These are phyloP conservation scores for Fusarium xyrophilum DNA, from an alignment of 2,329 filamentous ascomycete genomes.

Conservation along the genomic window DNA sequence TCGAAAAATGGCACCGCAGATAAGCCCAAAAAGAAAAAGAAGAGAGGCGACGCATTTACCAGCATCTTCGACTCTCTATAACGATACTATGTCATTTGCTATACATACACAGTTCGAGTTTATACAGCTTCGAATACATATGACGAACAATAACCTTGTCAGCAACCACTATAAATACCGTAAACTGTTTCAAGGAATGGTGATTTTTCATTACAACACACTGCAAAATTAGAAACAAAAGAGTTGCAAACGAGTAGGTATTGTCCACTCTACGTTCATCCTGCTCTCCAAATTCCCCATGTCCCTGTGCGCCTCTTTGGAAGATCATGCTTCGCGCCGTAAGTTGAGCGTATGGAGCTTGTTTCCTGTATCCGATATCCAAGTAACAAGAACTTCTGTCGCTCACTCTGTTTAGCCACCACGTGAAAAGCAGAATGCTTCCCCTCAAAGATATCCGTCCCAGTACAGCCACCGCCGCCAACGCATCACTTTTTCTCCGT, in stretches of 20 bases:
- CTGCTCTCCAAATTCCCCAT: constrained; percentile 37
- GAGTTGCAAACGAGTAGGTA: constrained; percentile 34
- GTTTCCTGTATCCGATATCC: constrained; percentile 30
- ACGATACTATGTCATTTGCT: background rate
- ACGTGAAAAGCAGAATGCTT: constrained; percentile 18
- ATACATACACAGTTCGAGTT: background rate
- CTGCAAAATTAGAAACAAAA: constrained; percentile 29
- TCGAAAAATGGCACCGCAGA: constrained; percentile 47
- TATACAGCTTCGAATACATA: background rate
- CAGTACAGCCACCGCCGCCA: constrained; percentile 15
- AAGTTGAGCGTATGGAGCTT: constrained; percentile 24
- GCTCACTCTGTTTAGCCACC: constrained; percentile 23
- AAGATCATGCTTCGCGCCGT: constrained; percentile 33
- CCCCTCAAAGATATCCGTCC: constrained; percentile 14
- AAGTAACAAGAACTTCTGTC: constrained; percentile 37
- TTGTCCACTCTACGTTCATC: constrained; percentile 20
- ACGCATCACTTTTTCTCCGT: constrained; percentile 15
- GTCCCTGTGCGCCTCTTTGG: constrained; percentile 41
- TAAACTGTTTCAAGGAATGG: constrained; percentile 14
- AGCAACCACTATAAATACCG: background rate
- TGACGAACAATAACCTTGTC: background rate
- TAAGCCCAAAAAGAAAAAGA: constrained; percentile 63
- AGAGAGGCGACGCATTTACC: constrained; percentile 66
- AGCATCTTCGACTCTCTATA: constrained; percentile 70
- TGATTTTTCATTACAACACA: constrained; percentile 42